Base-by-base conservation (phyloP, 2,329 filamentous ascomycete genomes). In the Fusarium albidum region DNA sequence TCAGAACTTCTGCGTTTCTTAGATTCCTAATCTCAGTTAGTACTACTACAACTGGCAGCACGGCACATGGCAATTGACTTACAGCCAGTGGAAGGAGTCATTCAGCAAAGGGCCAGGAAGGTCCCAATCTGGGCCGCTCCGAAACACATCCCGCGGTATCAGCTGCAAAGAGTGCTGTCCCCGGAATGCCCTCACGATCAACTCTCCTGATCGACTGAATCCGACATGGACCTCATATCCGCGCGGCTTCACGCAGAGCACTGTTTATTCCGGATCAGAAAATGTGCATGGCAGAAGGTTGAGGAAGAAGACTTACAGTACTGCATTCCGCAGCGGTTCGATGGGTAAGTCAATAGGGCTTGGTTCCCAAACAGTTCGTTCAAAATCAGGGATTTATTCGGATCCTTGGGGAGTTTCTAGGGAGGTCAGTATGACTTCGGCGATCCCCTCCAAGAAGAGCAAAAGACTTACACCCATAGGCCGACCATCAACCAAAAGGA, bases 41-140 rank as follows among this genome's bases (percentile, higher is more conserved):
- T 7, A 12, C 18, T 2, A 3, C 13, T 4, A n/a, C 14, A 10
- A 13, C 12, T 25, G 21, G 8, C 14, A 12, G 13, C 7, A 7
- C 21, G 7, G 5, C 21, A 12, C 17, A 1, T 10, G 34, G 14
- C 2, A n/a, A 2, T 85, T 2, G 68, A 66, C 60, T 62, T 46
- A 65, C 32, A 87, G 69, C 83, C 84, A 88, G 55, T 89, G 85
- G 3, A 81, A 73, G 40, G 79, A 86, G 9, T 76, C 69, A 0
- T 78, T 61, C 0, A 84, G 55, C 0, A 89, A 68, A 2, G 75
- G 65, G 0, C 61, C 63, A 0, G 85, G 86, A 1, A 87, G 69
- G 56, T 85, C 83, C 1, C 45, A 64, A 12, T 53, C 21, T 11
- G 49, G 32, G 2, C 38, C 52, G 26, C 55, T 47, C 2, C 44